These are phyloP conservation scores for Kazachstania africana DNA, from an alignment of 805 yeast genomes.

Conservation along the genomic window DNA sequence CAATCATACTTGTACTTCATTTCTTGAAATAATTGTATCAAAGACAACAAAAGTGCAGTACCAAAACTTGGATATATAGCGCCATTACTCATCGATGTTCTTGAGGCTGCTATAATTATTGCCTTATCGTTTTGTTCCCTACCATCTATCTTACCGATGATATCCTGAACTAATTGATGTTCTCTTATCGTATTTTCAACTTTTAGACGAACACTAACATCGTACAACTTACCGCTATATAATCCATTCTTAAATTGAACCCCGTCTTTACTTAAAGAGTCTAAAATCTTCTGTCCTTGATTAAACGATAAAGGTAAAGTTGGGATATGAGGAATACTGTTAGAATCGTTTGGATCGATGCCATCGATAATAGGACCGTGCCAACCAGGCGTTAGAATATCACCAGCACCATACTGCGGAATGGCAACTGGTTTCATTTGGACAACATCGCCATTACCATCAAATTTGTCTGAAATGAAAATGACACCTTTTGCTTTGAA, in stretches of 20 bases:
- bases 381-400: constrained; percentile 72
- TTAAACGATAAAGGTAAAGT: constrained; percentile 66
- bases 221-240: constrained; percentile 14
- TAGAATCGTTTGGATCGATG: constrained; percentile 35
- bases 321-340: constrained; percentile 58
- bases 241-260: constrained; percentile 12
- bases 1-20: constrained; percentile 57
- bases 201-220: constrained; percentile 18
- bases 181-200: constrained; percentile 36
- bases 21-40: constrained; percentile 55
- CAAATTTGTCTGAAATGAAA: constrained; percentile 42
- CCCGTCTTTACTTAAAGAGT: constrained; percentile 14
- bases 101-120: constrained; percentile 66
- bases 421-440: constrained; percentile 41
- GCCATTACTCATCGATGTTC: constrained; percentile 74
- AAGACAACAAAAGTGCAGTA: constrained; percentile 56
- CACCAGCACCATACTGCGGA: constrained; percentile 59
- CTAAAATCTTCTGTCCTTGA: constrained; percentile 41
- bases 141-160: constrained; percentile 68
- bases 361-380: constrained; percentile 32
- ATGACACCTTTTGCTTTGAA: constrained; percentile 54
- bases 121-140: constrained; percentile 67
- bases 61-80: constrained; percentile 64
- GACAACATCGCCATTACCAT: constrained; percentile 20
- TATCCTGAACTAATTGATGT: constrained; percentile 64